Base-by-base conservation (phyloP, 177 flowering plant genomes). In the Vitis hybrid region DNA sequence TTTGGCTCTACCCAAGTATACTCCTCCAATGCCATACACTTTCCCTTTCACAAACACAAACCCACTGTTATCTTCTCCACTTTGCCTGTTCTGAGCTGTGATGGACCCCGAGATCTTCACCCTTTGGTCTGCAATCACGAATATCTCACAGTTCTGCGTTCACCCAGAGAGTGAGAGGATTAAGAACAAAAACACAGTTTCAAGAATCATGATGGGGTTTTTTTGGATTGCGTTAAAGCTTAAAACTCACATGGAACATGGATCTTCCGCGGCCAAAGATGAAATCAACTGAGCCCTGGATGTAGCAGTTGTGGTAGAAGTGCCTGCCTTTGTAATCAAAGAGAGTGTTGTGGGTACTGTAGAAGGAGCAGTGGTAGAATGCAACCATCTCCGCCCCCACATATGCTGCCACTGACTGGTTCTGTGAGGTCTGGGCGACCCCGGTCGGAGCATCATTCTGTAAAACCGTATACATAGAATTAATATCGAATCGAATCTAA, bases 281-380 rank as follows among this genome's bases (percentile, higher is more conserved):
- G 86, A 93, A 89, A 70, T 93, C 99, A 9, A 95, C 78, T 24
- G 98, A 86, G 72, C 99, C 99, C 18, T 91, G 97, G 65, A 95
- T 88, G 83, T 91, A 93, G 78, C 98, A 91, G 11, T 73, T 77
- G 11, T 87, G 84, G 35, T 90, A 91, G 80, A 83, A 93, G 73
- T 93, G 99, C 15, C 92, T 76, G 64, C 97, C 98, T 75, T 79
- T 91, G 69, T 83, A 73, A 69, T 95, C 99, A 58, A 89, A 90
- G 48, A 91, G 88, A 6, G 97, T 95, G 82, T 95, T 93, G 61
- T 91, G 97, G 11, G 84, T 80, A 72, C 99, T 92, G 78, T 78
- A 89, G 73, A 95, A 95, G 56, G 78, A 89, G 72, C 99, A 95
- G 46, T 90, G 91, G 76, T 95, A 93, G 74, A 93, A 95, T 46